Evolutionary conservation across 176 grass and related monocot genomes (phyloP), one percentile per base, ranked within the genome.

Genomic region (Cocos nucifera): DNA sequence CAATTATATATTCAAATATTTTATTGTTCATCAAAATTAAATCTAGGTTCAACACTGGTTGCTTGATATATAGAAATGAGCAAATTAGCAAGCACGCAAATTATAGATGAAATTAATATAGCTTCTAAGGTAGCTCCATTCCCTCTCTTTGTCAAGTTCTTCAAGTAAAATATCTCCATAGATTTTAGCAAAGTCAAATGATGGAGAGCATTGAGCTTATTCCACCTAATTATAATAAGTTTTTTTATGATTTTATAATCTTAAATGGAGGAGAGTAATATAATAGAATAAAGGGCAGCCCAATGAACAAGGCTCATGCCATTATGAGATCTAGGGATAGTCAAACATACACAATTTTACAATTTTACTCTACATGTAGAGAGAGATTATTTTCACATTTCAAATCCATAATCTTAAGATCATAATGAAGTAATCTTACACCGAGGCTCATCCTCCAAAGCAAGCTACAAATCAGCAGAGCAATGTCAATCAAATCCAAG

Each of bases 191-290:
- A 77, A 63, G 49, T 57, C 80, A 59, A 76, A 74, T 56, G 76
- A 76, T 51, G 92, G 76, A 24, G 79, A 81, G 21, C 48, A 57
- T 23, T 89, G 55, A 63, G 88, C 84, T 76, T 92, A 84, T 72
- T 89, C 74, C 56, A 98, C 81, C 82, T 59, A 82, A 88, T 59
- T 83, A 62, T 57, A 69, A 75, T 55, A 98, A 73, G 71, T 98
- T 85, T 50, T 39, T 77, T 71, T 88, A 76, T 16, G 85, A 83
- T 59, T 98, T 79, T 86, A 25, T 70, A 83, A 98, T 93, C 94
- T 89, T 83, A 22, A 23, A 51, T 51, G 44, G 62, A 26, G 19
- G 49, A n/a, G 29, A 58, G 25, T 17, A 58, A 27, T 21, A 51
- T 6, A 22, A 59, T 25, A 16, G n/a, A 67, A 3, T 44, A n/a